A percentile compares a stretch with the other conserved stretches of the same genome.
Conservation (phyloP, 2,329 filamentous ascomycete genomes). For the Phialemoniopsis sp. region DNA sequence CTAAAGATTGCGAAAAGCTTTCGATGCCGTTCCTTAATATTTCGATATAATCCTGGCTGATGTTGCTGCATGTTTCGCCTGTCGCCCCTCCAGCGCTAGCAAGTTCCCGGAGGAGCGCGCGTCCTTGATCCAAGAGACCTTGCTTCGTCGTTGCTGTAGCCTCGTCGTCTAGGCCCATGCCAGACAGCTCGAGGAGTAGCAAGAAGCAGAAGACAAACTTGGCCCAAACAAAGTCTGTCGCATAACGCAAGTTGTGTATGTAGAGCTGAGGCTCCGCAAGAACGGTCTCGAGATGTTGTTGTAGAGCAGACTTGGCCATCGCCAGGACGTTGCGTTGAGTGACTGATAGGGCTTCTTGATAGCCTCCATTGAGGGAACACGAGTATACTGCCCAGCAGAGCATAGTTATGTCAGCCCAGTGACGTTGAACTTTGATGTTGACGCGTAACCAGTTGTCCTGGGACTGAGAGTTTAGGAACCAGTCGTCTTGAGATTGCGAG, state of each 20-base stretch:
- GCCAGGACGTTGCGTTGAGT: conserved; percentile 40
- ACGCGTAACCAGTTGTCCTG: conserved; percentile 32
- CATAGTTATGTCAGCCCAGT: conserved; percentile 49
- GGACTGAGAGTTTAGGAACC: too few species aligned
- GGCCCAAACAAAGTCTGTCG: conserved; percentile 55
- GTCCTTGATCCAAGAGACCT: too few species aligned
- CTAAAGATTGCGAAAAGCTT: too few species aligned
- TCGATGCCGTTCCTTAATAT: too few species aligned
- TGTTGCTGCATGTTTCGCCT: neutral
- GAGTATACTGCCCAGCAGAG: conserved; percentile 44
- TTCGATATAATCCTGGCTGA: too few species aligned
- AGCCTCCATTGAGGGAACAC: too few species aligned
- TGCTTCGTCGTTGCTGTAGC: too few species aligned
- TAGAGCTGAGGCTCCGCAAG: conserved; percentile 39
- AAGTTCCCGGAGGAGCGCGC: too few species aligned
- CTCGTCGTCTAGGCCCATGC: conserved; percentile 39
- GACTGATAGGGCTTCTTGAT: conserved; percentile 43
- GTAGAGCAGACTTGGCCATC: conserved; percentile 45
- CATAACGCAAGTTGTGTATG: conserved; percentile 44
- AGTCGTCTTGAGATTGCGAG: too few species aligned
- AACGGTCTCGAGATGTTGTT: conserved; percentile 44
- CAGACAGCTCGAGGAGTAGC: conserved; percentile 46
- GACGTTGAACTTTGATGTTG: conserved; percentile 46
- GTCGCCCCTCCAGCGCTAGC: too few species aligned
- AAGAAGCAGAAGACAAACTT: conserved; percentile 55